Evolutionary conservation across 352 stramenopile genomes (phyloP), one percentile per base, ranked within the genome.

Genomic region (Phytophthora pistaciae): DNA sequence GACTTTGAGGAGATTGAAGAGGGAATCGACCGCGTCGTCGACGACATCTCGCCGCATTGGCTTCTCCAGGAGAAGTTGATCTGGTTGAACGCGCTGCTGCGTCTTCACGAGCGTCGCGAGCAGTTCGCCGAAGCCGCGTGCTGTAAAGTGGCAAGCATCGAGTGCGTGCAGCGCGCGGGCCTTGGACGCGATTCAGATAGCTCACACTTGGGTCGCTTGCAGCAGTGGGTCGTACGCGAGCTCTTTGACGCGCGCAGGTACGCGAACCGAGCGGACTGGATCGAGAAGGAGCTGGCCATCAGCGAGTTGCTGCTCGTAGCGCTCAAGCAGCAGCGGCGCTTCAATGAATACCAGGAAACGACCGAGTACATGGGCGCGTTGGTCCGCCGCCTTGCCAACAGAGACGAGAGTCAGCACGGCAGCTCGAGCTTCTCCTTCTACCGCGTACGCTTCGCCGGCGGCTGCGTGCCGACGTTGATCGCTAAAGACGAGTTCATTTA

Each of bases 1-100:
- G 83, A 92, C 50, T 77, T 74, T 9, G 87, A 95, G 63, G 81
- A 82, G 20, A 79, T 95, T n/a, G 83, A 92, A 75, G 85, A 95
- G 68, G 88, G 70, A 0, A 25, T 92, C 1, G 75, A 84, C 33
- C 66, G 67, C 1, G 60, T 93, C 11, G 62, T 84, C 10, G 64
- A 83, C 11, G 78, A 82, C 14, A 83, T 95, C n/a, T 91, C 85
- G 1, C 56, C 73, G 0, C 72, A 83, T 44, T 91, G 82, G 78
- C 73, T 92, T 2, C 29, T 89, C 27, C 69, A 85, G 0, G 81
- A 90, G n/a, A 92, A 92, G 50, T 71, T 75, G 10, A 63, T 78
- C 20, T 93, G 87, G 83, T 62, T 93, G 36, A 75, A 90, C 58
- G 84, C 85, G 3, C 57, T 95, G 23, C 53, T 89, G 11, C 73